Conservation (phyloP, 192 early-diverging fungal species). For the Backusella liffmaniae region DNA sequence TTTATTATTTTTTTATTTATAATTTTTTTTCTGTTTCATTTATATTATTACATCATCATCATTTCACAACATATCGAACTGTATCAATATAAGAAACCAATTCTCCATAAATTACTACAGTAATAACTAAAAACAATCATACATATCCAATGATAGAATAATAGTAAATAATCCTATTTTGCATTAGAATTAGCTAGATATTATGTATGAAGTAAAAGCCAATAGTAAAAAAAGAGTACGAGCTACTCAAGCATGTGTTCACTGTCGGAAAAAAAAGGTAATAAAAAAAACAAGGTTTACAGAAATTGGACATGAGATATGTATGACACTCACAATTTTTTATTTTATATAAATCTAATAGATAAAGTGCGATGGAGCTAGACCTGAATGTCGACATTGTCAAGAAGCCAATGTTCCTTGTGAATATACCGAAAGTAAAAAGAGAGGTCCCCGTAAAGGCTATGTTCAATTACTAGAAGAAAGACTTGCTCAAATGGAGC, state of each 20-base stretch:
- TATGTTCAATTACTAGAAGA: constrained; percentile 36
- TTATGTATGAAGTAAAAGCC: constrained; percentile 8
- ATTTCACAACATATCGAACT: background rate
- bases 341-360: background rate
- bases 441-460: constrained; percentile 33
- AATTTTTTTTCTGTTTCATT: background rate
- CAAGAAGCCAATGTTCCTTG: constrained; percentile 17
- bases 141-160: background rate
- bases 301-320: background rate
- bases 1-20: background rate
- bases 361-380: constrained; percentile 30
- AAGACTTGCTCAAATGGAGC: constrained; percentile 21
- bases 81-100: background rate
- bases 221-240: constrained; percentile 26
- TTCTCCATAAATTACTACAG: background rate
- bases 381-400: constrained; percentile 27
- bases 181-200: background rate
- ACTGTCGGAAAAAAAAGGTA: constrained; percentile 35
- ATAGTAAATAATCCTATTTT: background rate
- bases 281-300: background rate
- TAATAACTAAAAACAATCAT: background rate
- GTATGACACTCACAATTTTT: background rate
- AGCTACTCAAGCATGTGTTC: constrained; percentile 32
- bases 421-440: constrained; percentile 19
- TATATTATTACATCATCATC: background rate